Base-by-base conservation (phyloP, 352 stramenopile genomes). In the Peronospora tabacina region DNA sequence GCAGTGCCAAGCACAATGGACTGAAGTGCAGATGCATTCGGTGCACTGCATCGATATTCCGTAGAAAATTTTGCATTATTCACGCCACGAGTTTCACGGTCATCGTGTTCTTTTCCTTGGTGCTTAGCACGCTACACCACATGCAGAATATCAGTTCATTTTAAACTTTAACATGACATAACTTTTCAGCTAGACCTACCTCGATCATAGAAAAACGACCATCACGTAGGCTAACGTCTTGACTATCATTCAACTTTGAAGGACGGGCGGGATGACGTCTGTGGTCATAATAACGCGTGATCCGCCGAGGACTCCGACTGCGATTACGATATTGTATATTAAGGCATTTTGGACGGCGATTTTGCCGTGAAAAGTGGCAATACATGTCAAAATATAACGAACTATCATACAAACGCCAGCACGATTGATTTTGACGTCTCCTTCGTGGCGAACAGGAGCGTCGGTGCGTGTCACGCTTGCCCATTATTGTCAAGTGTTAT, bases 1-100 rank as follows among this genome's bases (percentile, higher is more conserved):
- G 56, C 52, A 35, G 61, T 69, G 36, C 51, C 50, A 13, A 57
- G 12, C 51, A 63, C 40, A 40, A 69, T 57, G 2, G 48, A 38
- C n/a, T 52, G 40, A 16, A 66, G 35, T 2, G 39, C 43, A n/a
- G 51, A 47, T 12, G 46, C 61, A 20, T 66, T 69, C 0, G 61
- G 55, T 8, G 51, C 56, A 6, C 58, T 62, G 10, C 55, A 55
- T 16, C 47, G 55, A 24, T 6, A 9, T n/a, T 30, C 15, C 29
- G 9, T 6, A 19, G 24, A 16, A 8, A 10, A 5, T 29, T 44
- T 29, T 43, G 16, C 16, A 41, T 37, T 39, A 43, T 54, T 37
- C 22, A 40, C 22, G 19, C 11, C 30, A 1, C 29, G 44, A 44
- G 44, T 49, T 49, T 32, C 28, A 29, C 41, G 49, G 24, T 33